Evolutionary conservation across 306 rosid species (phyloP).

Genomic region (Fragaria nilgerrensis): DNA sequence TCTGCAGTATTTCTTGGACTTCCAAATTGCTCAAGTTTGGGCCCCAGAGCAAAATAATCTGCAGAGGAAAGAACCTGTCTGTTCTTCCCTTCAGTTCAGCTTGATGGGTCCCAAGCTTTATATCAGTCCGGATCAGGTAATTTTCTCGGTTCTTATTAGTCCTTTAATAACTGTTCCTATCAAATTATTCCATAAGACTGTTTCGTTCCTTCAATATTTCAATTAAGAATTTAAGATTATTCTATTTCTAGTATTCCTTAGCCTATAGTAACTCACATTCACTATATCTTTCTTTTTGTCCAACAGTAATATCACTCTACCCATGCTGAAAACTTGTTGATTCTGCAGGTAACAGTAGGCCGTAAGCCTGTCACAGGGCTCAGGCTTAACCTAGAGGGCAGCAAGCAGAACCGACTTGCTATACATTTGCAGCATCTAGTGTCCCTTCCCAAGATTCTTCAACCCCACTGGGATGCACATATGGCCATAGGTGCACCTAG

Average conservation of each 20-base stretch:
- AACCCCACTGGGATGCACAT: slow-evolving; percentile 92
- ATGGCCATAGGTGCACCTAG: slow-evolving; percentile 94
- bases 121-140: slow-evolving; percentile 94
- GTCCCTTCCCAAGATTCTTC: slow-evolving; percentile 89
- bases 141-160: slow-evolving; percentile 19
- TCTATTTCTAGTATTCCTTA: background rate
- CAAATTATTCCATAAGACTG: slow-evolving; percentile 9
- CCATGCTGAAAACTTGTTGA: slow-evolving; percentile 20
- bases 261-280: background rate
- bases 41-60: slow-evolving; percentile 84
- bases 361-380: slow-evolving; percentile 97
- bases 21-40: slow-evolving; percentile 86
- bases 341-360: slow-evolving; percentile 89
- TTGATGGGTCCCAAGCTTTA: slow-evolving; percentile 97
- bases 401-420: slow-evolving; percentile 82
- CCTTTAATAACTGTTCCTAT: slow-evolving; percentile 14
- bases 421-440: slow-evolving; percentile 92
- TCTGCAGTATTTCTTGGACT: slow-evolving; percentile 92
- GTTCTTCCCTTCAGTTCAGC: slow-evolving; percentile 85
- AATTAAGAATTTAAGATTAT: background rate
- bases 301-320: slow-evolving; percentile 15
- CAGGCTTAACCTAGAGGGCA: slow-evolving; percentile 81
- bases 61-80: slow-evolving; percentile 93
- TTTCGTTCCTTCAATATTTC: background rate
- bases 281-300: background rate